Conservation (phyloP, 805 yeast genomes). For the Myxozyma melibiosi region DNA sequence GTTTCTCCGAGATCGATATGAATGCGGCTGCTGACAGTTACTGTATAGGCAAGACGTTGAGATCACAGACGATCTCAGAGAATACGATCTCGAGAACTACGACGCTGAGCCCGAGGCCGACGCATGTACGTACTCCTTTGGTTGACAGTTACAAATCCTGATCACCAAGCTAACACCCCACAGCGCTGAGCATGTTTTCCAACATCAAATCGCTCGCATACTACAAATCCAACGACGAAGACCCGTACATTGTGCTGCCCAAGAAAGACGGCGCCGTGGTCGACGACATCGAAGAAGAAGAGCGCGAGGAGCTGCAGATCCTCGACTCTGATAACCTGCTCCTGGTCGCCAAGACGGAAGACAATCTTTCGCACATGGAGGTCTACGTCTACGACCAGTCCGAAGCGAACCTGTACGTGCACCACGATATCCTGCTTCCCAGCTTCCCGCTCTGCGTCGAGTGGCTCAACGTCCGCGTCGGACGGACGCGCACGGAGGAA, state of each 20-base stretch:
- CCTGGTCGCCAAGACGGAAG: slow-evolving; percentile 92
- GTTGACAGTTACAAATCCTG: slow-evolving; percentile 59
- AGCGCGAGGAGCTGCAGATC: slow-evolving; percentile 79
- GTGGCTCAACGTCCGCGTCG: slow-evolving; percentile 82
- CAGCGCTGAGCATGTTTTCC: slow-evolving; percentile 51
- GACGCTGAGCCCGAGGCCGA: slow-evolving; percentile 65
- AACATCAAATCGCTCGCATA: slow-evolving; percentile 47
- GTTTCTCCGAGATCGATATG: neutral
- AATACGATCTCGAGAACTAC: slow-evolving; percentile 81
- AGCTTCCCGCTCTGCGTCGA: slow-evolving; percentile 96
- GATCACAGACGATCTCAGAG: slow-evolving; percentile 80
- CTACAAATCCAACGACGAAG: slow-evolving; percentile 50
- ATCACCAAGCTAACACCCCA: slow-evolving; percentile 40
- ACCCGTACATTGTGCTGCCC: slow-evolving; percentile 66
- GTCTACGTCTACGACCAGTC: slow-evolving; percentile 94
- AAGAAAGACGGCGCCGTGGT: slow-evolving; percentile 55
- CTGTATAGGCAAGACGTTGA: slow-evolving; percentile 2
- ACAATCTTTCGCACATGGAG: slow-evolving; percentile 87
- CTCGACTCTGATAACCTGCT: slow-evolving; percentile 88
- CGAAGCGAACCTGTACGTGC: slow-evolving; percentile 80
- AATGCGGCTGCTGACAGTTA: too few species aligned
- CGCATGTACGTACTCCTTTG: slow-evolving; percentile 59
- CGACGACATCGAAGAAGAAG: slow-evolving; percentile 55
- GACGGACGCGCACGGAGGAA: slow-evolving; percentile 42
- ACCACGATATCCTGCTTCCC: slow-evolving; percentile 95